Conservation (phyloP, 2,329 filamentous ascomycete species). For the Colletotrichum agaves region DNA sequence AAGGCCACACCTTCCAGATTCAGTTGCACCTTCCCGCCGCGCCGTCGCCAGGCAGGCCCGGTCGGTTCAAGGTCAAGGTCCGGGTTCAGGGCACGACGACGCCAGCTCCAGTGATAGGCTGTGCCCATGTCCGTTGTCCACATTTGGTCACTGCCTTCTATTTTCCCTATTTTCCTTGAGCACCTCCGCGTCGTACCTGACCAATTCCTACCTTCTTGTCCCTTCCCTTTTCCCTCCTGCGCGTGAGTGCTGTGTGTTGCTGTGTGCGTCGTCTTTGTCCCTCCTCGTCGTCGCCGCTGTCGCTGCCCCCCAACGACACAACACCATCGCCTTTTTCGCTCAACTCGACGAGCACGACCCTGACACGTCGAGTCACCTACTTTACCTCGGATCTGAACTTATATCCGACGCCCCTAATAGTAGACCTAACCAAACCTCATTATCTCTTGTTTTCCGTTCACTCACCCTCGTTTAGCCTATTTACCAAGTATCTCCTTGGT, state of each 20-base stretch:
- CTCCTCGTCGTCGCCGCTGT: conserved; percentile 3
- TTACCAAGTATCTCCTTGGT: conserved; percentile 4
- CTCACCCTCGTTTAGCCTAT: conserved; percentile 33
- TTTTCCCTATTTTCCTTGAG: conserved; percentile 30
- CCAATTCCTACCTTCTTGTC: conserved; percentile 3
- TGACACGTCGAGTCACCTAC: conserved; percentile 17
- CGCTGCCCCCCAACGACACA: conserved; percentile 4
- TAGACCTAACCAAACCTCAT: conserved; percentile 23
- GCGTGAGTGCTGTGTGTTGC: conserved; percentile 20
- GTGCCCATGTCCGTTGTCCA: conserved; percentile 33
- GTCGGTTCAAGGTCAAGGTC: conserved; percentile 19
- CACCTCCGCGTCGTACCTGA: conserved; percentile 26
- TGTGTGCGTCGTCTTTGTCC: conserved; percentile 9
- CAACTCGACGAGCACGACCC: conserved; percentile 22
- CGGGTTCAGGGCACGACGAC: conserved; percentile 18
- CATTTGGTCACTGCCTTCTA: conserved; percentile 22
- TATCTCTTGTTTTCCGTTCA: conserved; percentile 7
- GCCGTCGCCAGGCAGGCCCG: conserved; percentile 25
- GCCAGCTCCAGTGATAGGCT: conserved; percentile 22
- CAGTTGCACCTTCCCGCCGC: conserved; percentile 30
- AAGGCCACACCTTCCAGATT: conserved; percentile 9
- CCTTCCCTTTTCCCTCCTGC: conserved; percentile 19
- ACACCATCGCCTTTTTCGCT: conserved; percentile 23
- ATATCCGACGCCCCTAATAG: conserved; percentile 30
- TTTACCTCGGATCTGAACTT: conserved; percentile 20